phyloP scores from a whole-genome alignment of 2,329 filamentous ascomycete species.

The Fusarium sp. region DNA sequence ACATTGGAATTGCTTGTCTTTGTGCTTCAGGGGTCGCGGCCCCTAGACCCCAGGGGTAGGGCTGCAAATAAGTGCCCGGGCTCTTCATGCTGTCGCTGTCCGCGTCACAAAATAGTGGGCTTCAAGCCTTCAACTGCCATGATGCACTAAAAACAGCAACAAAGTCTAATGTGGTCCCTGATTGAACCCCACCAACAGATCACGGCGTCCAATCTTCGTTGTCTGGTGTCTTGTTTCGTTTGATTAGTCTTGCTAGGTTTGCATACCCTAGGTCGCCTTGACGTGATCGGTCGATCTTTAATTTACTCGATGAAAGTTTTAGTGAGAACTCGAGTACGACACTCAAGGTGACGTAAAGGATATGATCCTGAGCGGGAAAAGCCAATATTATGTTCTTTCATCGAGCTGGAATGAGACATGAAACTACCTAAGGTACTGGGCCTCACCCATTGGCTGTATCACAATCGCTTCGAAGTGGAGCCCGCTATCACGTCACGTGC shows the following conservation, averaged over 20 bases:
- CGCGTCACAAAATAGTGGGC: conserved; percentile 35
- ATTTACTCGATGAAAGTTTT: background rate
- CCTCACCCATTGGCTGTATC: background rate
- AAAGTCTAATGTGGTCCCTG: conserved; percentile 28
- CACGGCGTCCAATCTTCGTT: conserved; percentile 29
- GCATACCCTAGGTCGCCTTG: conserved; percentile 25
- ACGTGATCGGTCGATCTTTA: conserved; percentile 32
- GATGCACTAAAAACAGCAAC: conserved; percentile 41
- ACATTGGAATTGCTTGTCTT: conserved; percentile 41
- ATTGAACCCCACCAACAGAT: conserved; percentile 20
- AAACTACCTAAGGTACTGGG: background rate
- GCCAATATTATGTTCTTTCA: background rate
- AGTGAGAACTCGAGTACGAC: background rate
- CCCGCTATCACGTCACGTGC: conserved; percentile 34
- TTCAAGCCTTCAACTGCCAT: conserved; percentile 33
- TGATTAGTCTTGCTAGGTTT: conserved; percentile 29
- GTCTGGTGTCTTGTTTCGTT: conserved; percentile 34
- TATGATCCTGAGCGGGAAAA: background rate
- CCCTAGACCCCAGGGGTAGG: conserved; percentile 18
- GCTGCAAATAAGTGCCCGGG: conserved; percentile 1
- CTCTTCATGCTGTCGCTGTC: conserved; percentile 31
- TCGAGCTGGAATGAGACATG: conserved; percentile 9
- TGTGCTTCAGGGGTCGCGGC: conserved; percentile 33
- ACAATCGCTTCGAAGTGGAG: background rate
- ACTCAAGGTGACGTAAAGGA: background rate